Conservation (phyloP, 805 yeast genomes). For the Sugiyamaella lignohabitans region DNA sequence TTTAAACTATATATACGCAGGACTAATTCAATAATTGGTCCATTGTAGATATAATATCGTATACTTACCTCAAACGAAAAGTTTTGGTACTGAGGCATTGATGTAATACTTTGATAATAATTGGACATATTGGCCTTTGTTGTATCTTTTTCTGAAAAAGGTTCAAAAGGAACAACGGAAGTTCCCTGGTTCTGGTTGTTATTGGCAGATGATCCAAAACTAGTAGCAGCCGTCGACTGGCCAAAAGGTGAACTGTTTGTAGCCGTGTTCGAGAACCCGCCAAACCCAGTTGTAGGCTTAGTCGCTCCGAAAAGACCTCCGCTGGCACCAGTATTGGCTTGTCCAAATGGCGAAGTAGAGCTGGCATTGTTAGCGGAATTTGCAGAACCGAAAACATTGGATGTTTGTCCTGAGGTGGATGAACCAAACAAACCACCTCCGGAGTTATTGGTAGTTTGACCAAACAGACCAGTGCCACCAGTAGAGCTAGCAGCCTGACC, state of each 20-base stretch:
- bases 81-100: constrained; percentile 86
- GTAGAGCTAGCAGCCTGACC: constrained; percentile 16
- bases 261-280: constrained; percentile 30
- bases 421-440: constrained; percentile 22
- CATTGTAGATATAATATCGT: too few relatives aligned
- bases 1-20: too few relatives aligned
- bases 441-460: constrained; percentile 27
- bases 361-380: constrained; percentile 13
- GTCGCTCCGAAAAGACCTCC: constrained; percentile 19
- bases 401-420: constrained; percentile 22
- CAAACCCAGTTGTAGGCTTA: constrained; percentile 25
- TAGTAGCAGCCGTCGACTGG: constrained; percentile 24
- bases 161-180: constrained; percentile 59
- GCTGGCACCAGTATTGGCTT: constrained; percentile 12
- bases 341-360: constrained; percentile 17
- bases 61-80: constrained; percentile 53
- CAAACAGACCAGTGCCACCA: constrained; percentile 24
- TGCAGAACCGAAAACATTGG: constrained; percentile 20
- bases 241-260: constrained; percentile 40
- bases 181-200: constrained; percentile 51
- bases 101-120: constrained; percentile 64
- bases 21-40: too few relatives aligned
- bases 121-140: constrained; percentile 45
- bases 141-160: constrained; percentile 65
- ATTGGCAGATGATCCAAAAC: constrained; percentile 29